Evolutionary conservation across 805 yeast genomes (phyloP).

Genomic region (Naumovozyma castellii): DNA sequence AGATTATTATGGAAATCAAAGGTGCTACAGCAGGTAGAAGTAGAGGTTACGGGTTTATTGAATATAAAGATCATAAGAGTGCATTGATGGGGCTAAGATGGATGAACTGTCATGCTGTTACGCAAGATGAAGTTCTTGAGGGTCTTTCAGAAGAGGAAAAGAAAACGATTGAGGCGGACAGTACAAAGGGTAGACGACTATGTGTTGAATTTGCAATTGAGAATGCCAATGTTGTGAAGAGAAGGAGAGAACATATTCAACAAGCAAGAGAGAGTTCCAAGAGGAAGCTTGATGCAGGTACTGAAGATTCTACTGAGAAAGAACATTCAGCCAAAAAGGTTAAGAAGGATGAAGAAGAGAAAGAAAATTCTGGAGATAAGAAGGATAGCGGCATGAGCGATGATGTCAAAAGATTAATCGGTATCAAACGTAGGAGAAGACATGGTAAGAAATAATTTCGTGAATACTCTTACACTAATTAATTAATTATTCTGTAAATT

Average conservation of each 20-base stretch:
- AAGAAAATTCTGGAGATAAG: conserved; percentile 7
- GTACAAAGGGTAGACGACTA: conserved; percentile 56
- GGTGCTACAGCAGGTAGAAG: conserved; percentile 80
- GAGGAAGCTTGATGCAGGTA: conserved; percentile 23
- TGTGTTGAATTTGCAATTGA: conserved; percentile 95
- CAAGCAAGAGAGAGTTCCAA: conserved; percentile 31
- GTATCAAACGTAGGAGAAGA: conserved; percentile 57
- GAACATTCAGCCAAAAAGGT: conserved; percentile 13
- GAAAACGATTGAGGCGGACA: conserved; percentile 45
- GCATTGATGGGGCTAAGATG: conserved; percentile 96
- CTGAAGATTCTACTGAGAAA: conserved; percentile 12
- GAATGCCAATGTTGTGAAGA: conserved; percentile 84
- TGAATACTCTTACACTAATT: background rate
- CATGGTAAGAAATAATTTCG: conserved; percentile 33
- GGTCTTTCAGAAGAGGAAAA: conserved; percentile 65
- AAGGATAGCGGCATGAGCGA: conserved; percentile 38
- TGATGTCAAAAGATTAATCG: conserved; percentile 54
- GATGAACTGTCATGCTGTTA: conserved; percentile 87
- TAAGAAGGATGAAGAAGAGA: conserved; percentile 22
- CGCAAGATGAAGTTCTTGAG: conserved; percentile 55
- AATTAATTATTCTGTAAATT: background rate
- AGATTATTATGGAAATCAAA: conserved; percentile 85
- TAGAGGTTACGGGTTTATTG: conserved; percentile 94
- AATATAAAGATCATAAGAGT: conserved; percentile 80
- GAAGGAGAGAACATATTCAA: conserved; percentile 65